Evolutionary conservation across 2,329 filamentous ascomycete genomes (phyloP), one percentile per base, ranked within the genome.

Genomic region (Graphilbum ipis-grandicollis): DNA sequence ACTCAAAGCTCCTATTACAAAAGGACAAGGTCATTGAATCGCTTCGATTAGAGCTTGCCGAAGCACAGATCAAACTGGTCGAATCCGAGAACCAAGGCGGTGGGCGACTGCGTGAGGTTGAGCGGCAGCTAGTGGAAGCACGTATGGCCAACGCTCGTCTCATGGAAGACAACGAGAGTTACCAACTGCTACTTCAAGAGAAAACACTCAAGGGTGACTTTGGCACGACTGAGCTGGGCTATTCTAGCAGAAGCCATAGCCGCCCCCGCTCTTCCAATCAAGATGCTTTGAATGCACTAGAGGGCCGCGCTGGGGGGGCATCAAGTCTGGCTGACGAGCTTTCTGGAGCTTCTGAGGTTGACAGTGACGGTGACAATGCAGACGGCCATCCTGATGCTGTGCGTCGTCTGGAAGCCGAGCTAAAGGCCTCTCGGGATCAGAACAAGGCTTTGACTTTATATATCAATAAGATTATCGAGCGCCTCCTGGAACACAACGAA

Each of bases 101-200:
- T 37, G 85, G 84, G 33, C 76, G 81, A 21, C 63, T 93, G 51
- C 80, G 83, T 46, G 84, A 93, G 56, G 71, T 96, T n/a, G 86
- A 96, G 59, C 79, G 80, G 48, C 73, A 82, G 45, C 70, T 96
- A 36, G 75, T 94, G 58, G 88, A 96, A 52, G 79, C 84, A 29
- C 83, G 86, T 49, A 90, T 96, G 79, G 80, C 85, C 46, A 98
- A 96, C 52, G 90, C 90, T 39, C 75, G 86, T 33, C 65, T 98
- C 44, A 90, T 94, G 81, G 90, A 98, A 59, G 90, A 98, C 57
- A 96, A 96, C 50, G 90, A 98, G 58, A 93, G 85, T 58, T 98
- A 93, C 58, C 88, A 96, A 57, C 70, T 96, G 28, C 73, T 98
- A 15, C 73, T 98, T 19, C 84, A 85, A 51, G 86, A 96, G 56